Evolutionary conservation across 2,329 filamentous ascomycete genomes (phyloP), one percentile per base, ranked within the genome.

Genomic region (Fusarium tjaetaba): DNA sequence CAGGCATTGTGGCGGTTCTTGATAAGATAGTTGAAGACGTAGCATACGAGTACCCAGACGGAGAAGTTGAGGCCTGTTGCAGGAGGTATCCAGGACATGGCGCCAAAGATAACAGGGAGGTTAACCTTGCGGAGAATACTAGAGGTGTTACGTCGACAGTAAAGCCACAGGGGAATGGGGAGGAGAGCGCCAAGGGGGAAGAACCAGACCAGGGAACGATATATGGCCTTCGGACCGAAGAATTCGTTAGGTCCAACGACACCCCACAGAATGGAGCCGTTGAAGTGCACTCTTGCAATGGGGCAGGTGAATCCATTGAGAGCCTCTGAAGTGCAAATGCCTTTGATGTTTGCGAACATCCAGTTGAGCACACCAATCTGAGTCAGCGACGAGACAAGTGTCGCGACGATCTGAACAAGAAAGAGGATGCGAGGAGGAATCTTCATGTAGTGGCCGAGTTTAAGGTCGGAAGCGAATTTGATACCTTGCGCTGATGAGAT

Each of bases 231-330:
- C 2, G 88, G 88, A 1, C 94, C 94, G 77, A 97, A 97, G 85
- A 97, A 96, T 76, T 95, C 91, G 61, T 86, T 83, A 1, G 94
- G 94, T 0, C 94, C 94, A 18, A 97, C 93, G 11, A 97, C 93
- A 51, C 94, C 94, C 94, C 94, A 97, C 7, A 97, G 88, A 63
- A 97, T 95, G 62, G 91, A 94, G 59, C 94, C 94, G 81, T 96
- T 96, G 86, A 97, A 97, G 82, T 97, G 94, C 2, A 97, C 94
- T 20, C 93, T 89, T 2, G 94, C 94, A 63, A 96, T 93, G 22
- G 94, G 94, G 75, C 94, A 97, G 22, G 93, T 95, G 83, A 97
- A 97, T 16, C 94, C 93, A 77, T 95, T 95, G 80, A 95, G 88
- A n/a, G 94, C 94, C 53, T 92, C 83, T 0, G 92, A 85, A 0